These are phyloP conservation scores for Daldinia childiae DNA, from an alignment of 495 filamentous ascomycete species.

Conservation along the genomic window DNA sequence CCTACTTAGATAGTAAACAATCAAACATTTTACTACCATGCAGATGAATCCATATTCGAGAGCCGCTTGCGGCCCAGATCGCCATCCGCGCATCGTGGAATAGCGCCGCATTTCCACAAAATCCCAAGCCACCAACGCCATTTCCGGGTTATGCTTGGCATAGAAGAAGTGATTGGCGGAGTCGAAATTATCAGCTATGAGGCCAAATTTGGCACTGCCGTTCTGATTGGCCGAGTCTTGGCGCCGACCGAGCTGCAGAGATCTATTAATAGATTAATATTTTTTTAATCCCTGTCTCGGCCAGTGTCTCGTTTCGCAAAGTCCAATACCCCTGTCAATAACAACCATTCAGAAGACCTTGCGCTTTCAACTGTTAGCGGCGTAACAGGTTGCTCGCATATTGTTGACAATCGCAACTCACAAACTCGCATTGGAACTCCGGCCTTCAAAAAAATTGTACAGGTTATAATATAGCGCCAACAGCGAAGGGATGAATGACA, in stretches of 20 bases:
- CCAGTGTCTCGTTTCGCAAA: slow-evolving; percentile 49
- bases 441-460: slow-evolving; percentile 2
- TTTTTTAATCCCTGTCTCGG: slow-evolving; percentile 37
- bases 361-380: slow-evolving; percentile 29
- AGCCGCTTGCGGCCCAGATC: slow-evolving; percentile 20
- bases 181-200: slow-evolving; percentile 46
- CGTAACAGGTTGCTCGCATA: slow-evolving; percentile 35
- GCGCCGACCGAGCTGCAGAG: slow-evolving; percentile 46
- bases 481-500: slow-evolving; percentile 4
- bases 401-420: slow-evolving; percentile 13
- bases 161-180: slow-evolving; percentile 36
- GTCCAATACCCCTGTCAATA: slow-evolving; percentile 35
- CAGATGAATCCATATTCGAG: slow-evolving; percentile 18
- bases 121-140: slow-evolving; percentile 35
- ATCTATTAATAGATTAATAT: slow-evolving; percentile 47
- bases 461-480: slow-evolving; percentile 16
- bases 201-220: slow-evolving; percentile 42
- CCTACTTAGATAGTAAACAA: slow-evolving; percentile 3
- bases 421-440: slow-evolving; percentile 14
- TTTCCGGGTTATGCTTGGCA: slow-evolving; percentile 40
- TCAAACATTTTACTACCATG: slow-evolving; percentile 5
- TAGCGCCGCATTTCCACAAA: slow-evolving; percentile 35
- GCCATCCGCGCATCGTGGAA: slow-evolving; percentile 4
- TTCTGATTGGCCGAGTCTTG: slow-evolving; percentile 43
- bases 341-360: slow-evolving; percentile 39